These are phyloP conservation scores for Nothophytophthora sp. DNA, from an alignment of 352 stramenopile genomes.

Conservation along the genomic window DNA sequence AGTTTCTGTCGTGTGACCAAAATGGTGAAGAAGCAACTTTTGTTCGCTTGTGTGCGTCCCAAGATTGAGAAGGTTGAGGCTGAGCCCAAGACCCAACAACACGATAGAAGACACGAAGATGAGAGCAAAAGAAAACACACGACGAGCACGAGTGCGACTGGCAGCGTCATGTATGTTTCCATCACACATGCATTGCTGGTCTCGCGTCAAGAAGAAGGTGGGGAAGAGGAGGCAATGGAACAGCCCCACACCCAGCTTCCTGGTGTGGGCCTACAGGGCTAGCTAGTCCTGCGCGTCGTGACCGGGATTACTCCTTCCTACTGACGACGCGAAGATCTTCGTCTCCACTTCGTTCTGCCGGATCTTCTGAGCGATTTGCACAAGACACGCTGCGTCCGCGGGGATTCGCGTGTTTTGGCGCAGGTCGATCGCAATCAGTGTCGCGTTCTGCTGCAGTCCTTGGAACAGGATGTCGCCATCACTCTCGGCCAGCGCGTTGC, in stretches of 20 bases:
- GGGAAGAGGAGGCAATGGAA: conserved; percentile 4
- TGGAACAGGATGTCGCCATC: conserved; percentile 62
- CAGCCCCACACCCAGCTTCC: no score
- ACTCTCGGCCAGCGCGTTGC: conserved; percentile 69
- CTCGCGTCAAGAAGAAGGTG: conserved; percentile 31
- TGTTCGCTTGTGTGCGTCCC: conserved; percentile 45
- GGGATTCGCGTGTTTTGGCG: conserved; percentile 78
- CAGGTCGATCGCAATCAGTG: conserved; percentile 69
- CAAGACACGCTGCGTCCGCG: conserved; percentile 48
- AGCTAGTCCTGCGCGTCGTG: conserved; percentile 5
- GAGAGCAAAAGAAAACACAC: neutral
- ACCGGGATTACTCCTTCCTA: neutral
- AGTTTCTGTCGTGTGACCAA: conserved; percentile 68
- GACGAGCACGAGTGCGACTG: neutral
- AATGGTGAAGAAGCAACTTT: conserved; percentile 74
- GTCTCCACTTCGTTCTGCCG: conserved; percentile 73
- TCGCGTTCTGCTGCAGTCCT: conserved; percentile 62
- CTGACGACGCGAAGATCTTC: conserved; percentile 25
- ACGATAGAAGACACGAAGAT: neutral
- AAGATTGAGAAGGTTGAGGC: no score
- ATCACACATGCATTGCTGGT: conserved; percentile 63
- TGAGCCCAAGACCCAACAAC: no score
- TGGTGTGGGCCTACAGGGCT: conserved; percentile 6
- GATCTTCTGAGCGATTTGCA: conserved; percentile 73
- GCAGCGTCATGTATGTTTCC: conserved; percentile 52